phyloP scores from a whole-genome alignment of 192 early-diverging fungal genomes.

The Backusella westeae region DNA sequence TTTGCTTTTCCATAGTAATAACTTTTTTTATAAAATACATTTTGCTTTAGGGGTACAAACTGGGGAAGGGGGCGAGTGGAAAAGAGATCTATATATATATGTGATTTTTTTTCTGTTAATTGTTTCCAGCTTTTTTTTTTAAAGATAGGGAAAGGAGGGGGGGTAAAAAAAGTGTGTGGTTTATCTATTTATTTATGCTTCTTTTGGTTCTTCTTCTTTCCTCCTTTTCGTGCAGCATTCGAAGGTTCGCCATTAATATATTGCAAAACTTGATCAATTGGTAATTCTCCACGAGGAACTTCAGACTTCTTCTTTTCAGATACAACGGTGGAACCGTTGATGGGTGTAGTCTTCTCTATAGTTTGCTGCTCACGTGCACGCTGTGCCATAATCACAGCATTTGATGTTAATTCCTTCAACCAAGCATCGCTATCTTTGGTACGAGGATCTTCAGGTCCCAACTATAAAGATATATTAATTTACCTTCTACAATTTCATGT shows the following conservation, averaged over 20 bases:
- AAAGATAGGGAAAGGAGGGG: background rate
- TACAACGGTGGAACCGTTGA: background rate
- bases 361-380: constrained; percentile 16
- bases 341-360: background rate
- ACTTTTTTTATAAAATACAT: constrained; percentile 1
- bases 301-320: constrained; percentile 10
- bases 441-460: constrained; percentile 70
- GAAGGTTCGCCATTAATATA: constrained; percentile 53
- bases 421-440: constrained; percentile 68
- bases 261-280: constrained; percentile 76
- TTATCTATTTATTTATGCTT: constrained; percentile 4
- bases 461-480: constrained; percentile 30
- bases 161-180: background rate
- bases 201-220: constrained; percentile 22
- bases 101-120: background rate
- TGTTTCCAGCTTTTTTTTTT: background rate
- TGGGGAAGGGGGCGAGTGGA: background rate
- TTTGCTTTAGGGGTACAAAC: background rate
- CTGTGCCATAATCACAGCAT: constrained; percentile 46
- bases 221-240: constrained; percentile 1
- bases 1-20: background rate
- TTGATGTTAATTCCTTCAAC: constrained; percentile 65
- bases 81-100: background rate
- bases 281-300: constrained; percentile 63
- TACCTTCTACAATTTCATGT: background rate